Conservation (phyloP, 2,329 filamentous ascomycete genomes). For the Trichoderma oligosporum region DNA sequence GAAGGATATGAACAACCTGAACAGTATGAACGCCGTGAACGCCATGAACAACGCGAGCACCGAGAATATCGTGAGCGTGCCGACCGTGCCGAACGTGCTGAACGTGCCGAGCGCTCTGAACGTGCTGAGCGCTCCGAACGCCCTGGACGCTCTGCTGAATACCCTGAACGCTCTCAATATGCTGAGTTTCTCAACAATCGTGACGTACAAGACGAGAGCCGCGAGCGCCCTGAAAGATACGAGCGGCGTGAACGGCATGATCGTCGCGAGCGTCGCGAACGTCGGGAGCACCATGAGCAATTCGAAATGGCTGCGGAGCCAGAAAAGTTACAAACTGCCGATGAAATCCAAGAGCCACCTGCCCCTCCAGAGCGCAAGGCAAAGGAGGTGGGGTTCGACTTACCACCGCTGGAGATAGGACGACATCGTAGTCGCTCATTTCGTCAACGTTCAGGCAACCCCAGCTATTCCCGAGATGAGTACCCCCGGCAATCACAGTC, state of each 20-base stretch:
- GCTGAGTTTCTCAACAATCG: neutral
- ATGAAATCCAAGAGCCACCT: neutral
- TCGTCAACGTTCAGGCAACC: slow-evolving; percentile 39
- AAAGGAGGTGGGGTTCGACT: slow-evolving; percentile 35
- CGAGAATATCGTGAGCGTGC: neutral
- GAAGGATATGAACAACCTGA: slow-evolving; percentile 10
- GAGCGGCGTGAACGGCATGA: slow-evolving; percentile 17
- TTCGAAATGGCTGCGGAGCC: slow-evolving; percentile 10
- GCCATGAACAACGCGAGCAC: neutral
- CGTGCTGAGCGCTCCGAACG: slow-evolving; percentile 20
- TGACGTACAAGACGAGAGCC: neutral
- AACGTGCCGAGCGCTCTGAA: slow-evolving; percentile 20
- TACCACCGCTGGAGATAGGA: slow-evolving; percentile 23
- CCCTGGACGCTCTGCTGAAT: slow-evolving; percentile 6
- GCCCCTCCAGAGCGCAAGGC: slow-evolving; percentile 26
- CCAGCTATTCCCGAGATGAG: slow-evolving; percentile 33
- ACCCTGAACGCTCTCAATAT: slow-evolving; percentile 19
- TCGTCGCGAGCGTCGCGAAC: slow-evolving; percentile 9
- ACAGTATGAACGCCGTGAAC: neutral
- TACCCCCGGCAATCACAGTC: slow-evolving; percentile 30
- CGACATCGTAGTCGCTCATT: slow-evolving; percentile 38
- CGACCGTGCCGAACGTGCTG: slow-evolving; percentile 16
- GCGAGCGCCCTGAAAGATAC: slow-evolving; percentile 4
- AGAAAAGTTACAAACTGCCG: neutral
- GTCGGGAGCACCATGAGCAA: slow-evolving; percentile 6